These are phyloP conservation scores for Bipolaris sorokiniana DNA, from an alignment of 2,329 filamentous ascomycete genomes.

Conservation along the genomic window DNA sequence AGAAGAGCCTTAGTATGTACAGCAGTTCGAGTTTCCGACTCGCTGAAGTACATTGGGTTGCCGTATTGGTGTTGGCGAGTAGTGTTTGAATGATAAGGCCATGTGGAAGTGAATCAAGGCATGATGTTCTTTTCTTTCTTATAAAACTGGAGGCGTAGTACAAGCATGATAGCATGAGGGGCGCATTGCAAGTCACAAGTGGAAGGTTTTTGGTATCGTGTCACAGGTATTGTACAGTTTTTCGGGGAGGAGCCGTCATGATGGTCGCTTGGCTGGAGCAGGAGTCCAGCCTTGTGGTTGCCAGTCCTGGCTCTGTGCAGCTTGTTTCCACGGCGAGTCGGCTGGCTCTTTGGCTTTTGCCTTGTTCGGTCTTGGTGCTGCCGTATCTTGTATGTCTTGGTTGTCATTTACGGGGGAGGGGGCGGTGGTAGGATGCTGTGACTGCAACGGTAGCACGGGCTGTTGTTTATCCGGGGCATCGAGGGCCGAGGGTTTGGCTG, in stretches of 20 bases:
- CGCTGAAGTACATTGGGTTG: no score
- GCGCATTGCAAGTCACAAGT: no score
- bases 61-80: no score
- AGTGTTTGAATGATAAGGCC: no score
- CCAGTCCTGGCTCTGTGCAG: slow-evolving; percentile 52
- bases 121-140: no score
- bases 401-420: slow-evolving; percentile 42
- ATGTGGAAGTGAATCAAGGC: no score
- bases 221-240: no score
- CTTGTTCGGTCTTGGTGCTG: slow-evolving; percentile 29
- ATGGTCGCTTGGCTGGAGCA: slow-evolving; percentile 44
- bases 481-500: slow-evolving; percentile 63
- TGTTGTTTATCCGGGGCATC: slow-evolving; percentile 61
- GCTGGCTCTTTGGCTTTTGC: slow-evolving; percentile 36
- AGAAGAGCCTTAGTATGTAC: no score
- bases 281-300: slow-evolving; percentile 57
- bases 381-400: slow-evolving; percentile 40
- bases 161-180: no score
- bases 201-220: no score
- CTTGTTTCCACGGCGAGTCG: slow-evolving; percentile 51
- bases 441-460: slow-evolving; percentile 53
- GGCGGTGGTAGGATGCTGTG: slow-evolving; percentile 52
- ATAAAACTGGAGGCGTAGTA: no score
- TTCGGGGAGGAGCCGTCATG: slow-evolving; percentile 3
- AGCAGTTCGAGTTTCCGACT: no score